Conservation (phyloP, 306 rosid species). For the Lathyrus tuberosus region DNA sequence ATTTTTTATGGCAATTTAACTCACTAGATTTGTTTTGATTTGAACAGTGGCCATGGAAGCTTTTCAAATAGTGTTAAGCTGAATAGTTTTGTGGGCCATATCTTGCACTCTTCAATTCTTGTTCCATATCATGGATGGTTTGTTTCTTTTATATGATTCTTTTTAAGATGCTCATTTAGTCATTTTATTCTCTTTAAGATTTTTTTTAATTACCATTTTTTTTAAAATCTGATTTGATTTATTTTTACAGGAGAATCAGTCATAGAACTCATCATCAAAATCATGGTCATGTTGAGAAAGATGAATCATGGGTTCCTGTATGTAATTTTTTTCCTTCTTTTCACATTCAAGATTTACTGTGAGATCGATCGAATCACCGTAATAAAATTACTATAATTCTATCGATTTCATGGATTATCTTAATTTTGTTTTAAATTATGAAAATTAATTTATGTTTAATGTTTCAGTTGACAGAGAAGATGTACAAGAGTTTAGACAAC, state of each 20-base stretch:
- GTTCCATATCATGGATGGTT: constrained; percentile 97
- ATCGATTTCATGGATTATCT: no score
- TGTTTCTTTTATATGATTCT: constrained; percentile 16
- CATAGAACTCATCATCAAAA: constrained; percentile 97
- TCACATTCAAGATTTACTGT: no score
- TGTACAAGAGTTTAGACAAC: constrained; percentile 56
- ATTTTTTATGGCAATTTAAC: not conserved
- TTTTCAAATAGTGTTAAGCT: constrained; percentile 66
- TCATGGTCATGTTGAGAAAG: constrained; percentile 94
- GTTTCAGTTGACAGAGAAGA: constrained; percentile 74
- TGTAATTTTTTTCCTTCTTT: constrained; percentile 22
- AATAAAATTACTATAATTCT: no score
- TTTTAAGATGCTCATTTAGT: not conserved
- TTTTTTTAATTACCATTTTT: not conserved
- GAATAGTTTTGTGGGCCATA: constrained; percentile 76
- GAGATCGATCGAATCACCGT: no score
- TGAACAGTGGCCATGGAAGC: constrained; percentile 95
- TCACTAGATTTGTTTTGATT: not conserved
- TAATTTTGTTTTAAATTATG: no score
- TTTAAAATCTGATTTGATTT: constrained; percentile 3
- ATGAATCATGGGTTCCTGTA: constrained; percentile 98
- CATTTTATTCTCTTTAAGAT: not conserved
- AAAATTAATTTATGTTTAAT: no score
- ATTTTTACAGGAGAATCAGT: constrained; percentile 81
- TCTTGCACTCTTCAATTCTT: constrained; percentile 85